Conservation (phyloP, 2,329 filamentous ascomycete genomes). For the Lecanicillium sp. region DNA sequence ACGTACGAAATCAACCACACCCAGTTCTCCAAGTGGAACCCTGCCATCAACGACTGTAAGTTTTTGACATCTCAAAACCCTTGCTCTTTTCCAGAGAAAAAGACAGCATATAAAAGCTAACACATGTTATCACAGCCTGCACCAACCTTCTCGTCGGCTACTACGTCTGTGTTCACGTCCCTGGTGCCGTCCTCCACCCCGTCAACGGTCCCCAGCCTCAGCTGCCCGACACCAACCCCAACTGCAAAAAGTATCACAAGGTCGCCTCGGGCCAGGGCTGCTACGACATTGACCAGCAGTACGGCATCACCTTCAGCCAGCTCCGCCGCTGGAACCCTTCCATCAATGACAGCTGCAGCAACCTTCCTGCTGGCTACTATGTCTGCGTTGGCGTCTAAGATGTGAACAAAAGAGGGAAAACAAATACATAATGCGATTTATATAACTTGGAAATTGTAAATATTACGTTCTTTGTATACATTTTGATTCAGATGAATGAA, state of each 20-base stretch:
- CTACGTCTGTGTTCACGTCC: constrained; percentile 4
- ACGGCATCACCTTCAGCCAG: neutral
- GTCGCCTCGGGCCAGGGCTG: constrained; percentile 1
- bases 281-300: neutral
- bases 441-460: no score
- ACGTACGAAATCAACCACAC: neutral
- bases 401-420: no score
- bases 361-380: constrained; percentile 2
- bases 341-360: neutral
- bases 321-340: constrained; percentile 1
- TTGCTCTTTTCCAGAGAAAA: no score
- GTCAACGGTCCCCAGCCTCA: neutral
- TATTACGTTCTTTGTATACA: no score
- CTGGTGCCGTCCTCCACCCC: neutral
- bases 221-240: neutral
- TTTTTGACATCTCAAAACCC: no score
- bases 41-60: neutral
- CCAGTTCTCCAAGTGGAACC: constrained; percentile 3
- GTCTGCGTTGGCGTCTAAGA: constrained; percentile 3
- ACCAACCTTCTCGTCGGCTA: constrained; percentile 1
- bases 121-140: neutral
- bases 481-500: no score
- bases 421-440: no score
- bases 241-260: constrained; percentile 3
- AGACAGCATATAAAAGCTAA: no score